Base-by-base conservation (phyloP, 495 filamentous ascomycete genomes). In the Penicillium malachiteum region DNA sequence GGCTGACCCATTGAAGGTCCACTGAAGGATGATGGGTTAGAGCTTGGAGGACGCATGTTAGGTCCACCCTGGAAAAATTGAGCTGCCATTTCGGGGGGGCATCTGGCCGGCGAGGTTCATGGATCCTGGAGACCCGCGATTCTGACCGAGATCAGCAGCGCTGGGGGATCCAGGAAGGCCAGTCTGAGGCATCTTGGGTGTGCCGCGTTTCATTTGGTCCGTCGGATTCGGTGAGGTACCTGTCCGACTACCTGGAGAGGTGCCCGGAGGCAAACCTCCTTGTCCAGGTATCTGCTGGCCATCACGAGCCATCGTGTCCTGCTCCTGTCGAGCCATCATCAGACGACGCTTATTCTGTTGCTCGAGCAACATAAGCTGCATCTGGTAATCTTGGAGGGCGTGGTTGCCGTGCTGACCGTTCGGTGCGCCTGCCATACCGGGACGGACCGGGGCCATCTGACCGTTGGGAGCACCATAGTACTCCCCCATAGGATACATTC, bases 311-410 rank as follows among this genome's bases (percentile, higher is more conserved):
- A 89, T 85, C 58, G 75, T 88, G 60, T 97, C 92, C 74, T 97
- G 93, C 71, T 97, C 94, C 72, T 96, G 90, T 41, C 94, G 87
- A 54, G 94, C 94, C 92, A 96, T 95, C 81, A 97, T 87, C 64
- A 98, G 76, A 18, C 94, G 81, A 66, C 93, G 94, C 81, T 97
- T 98, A 64, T 97, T 98, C 71, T 98, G 94, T 74, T 98, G 94
- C 71, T 98, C 94, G 39, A 98, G 85, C 51, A 98, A 71, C 94
- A 97, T 97, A 67, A 98, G 78, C 66, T 98, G 94, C 94, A 97
- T 96, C 75, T 98, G 94, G 72, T 98, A 97, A 70, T 97, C 95
- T 69, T 97, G 93, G 51, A 98, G 79, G 37, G 95, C 95, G 70
- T 96, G 92, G 64, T 94, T 96, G 67, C 91, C 91, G 48, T 83